Evolutionary conservation across 805 yeast species (phyloP).

Genomic region (Candida corydali): DNA sequence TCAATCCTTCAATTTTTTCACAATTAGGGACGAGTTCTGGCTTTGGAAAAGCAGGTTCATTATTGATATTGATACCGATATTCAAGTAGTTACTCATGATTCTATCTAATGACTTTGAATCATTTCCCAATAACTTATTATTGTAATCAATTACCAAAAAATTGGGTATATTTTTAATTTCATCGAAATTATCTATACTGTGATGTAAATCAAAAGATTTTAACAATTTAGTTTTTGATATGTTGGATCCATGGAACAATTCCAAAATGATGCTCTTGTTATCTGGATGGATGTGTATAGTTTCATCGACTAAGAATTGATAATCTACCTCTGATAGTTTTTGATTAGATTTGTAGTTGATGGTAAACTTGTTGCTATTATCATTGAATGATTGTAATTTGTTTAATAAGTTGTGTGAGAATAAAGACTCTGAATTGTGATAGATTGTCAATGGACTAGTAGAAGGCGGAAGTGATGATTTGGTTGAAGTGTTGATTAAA

Average conservation of each 20-base stretch:
- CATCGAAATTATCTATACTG: conserved; percentile 10
- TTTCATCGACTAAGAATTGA: conserved; percentile 21
- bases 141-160: conserved; percentile 31
- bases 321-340: conserved; percentile 16
- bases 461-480: background rate
- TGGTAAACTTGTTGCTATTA: background rate
- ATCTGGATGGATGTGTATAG: conserved; percentile 33
- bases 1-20: no score
- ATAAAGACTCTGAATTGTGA: conserved; percentile 25
- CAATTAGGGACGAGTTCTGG: no score
- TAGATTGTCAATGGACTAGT: conserved; percentile 15
- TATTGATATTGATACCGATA: no score
- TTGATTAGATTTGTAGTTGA: conserved; percentile 6
- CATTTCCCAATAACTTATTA: conserved; percentile 37
- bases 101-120: conserved; percentile 33
- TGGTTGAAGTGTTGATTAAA: background rate
- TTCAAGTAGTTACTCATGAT: conserved; percentile 40
- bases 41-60: background rate
- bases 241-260: conserved; percentile 9
- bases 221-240: conserved; percentile 4
- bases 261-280: conserved; percentile 21
- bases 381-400: conserved; percentile 15
- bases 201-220: conserved; percentile 12
- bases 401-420: conserved; percentile 23
- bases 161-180: conserved; percentile 3